phyloP scores from a whole-genome alignment of 257 asterid genomes.

The Nyctanthes arbortristis region DNA sequence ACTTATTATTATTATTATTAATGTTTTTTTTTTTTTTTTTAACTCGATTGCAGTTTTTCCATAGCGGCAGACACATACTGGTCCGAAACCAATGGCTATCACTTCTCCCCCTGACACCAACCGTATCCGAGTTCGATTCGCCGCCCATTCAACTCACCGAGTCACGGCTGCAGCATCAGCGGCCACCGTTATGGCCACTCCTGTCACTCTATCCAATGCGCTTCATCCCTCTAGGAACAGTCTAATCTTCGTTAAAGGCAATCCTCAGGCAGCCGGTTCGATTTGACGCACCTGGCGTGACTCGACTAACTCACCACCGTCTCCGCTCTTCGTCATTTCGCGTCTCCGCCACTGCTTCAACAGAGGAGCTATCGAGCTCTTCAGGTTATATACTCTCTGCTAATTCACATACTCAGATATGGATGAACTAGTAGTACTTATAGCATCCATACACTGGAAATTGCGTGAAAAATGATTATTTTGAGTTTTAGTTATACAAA shows the following conservation, averaged over 20 bases:
- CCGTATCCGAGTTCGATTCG: neutral
- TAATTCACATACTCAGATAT: neutral
- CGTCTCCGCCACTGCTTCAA: constrained; percentile 22
- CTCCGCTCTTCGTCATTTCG: constrained; percentile 19
- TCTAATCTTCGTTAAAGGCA: constrained; percentile 5
- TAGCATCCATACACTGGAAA: neutral
- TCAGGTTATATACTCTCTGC: constrained; percentile 28
- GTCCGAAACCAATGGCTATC: too few species aligned
- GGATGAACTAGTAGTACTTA: neutral
- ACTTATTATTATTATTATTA: too few species aligned
- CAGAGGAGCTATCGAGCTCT: constrained; percentile 28
- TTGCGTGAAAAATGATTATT: neutral
- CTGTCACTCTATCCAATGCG: constrained; percentile 10
- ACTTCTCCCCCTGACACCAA: too few species aligned
- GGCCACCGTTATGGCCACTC: constrained; percentile 1
- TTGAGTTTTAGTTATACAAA: neutral
- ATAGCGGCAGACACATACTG: too few species aligned
- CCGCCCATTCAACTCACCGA: constrained; percentile 12
- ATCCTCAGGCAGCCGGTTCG: constrained; percentile 16
- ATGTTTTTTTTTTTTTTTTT: too few species aligned
- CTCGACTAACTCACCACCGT: constrained; percentile 10
- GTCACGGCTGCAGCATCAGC: neutral
- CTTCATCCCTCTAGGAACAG: constrained; percentile 13
- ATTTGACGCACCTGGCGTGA: constrained; percentile 3
- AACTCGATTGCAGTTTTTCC: too few species aligned